Evolutionary conservation across 192 early-diverging fungal genomes (phyloP).

Genomic region (Rhizophagus prolifer): DNA sequence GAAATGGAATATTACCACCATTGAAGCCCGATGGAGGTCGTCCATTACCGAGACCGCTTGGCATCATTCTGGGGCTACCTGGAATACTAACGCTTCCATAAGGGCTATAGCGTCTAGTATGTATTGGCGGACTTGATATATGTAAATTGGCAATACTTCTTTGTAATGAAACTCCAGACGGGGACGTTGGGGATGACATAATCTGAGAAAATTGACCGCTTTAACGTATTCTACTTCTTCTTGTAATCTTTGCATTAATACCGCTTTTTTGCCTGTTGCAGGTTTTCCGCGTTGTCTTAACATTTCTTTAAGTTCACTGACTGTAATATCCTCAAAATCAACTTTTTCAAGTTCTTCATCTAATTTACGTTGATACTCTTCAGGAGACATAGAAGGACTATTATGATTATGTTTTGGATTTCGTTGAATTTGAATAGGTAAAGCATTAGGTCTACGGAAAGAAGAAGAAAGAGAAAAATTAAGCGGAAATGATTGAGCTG

Average conservation of each 20-base stretch:
- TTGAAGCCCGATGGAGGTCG: slow-evolving; percentile 20
- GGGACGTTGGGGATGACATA: slow-evolving; percentile 29
- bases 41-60: slow-evolving; percentile 26
- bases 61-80: slow-evolving; percentile 35
- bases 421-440: slow-evolving; percentile 31
- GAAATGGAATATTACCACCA: slow-evolving; percentile 16
- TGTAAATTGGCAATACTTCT: slow-evolving; percentile 41
- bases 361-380: slow-evolving; percentile 54
- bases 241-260: slow-evolving; percentile 65
- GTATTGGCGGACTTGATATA: slow-evolving; percentile 40
- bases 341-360: slow-evolving; percentile 63
- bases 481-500: slow-evolving; percentile 12
- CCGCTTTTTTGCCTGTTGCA: slow-evolving; percentile 69
- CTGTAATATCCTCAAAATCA: slow-evolving; percentile 76
- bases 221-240: slow-evolving; percentile 55
- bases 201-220: slow-evolving; percentile 31
- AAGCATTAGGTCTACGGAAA: slow-evolving; percentile 9
- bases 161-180: slow-evolving; percentile 35
- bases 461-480: slow-evolving; percentile 12
- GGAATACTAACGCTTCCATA: slow-evolving; percentile 34
- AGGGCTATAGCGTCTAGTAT: slow-evolving; percentile 27
- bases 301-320: slow-evolving; percentile 73
- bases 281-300: slow-evolving; percentile 65
- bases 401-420: slow-evolving; percentile 24
- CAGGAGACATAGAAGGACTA: slow-evolving; percentile 29